phyloP scores from a whole-genome alignment of 192 early-diverging fungal genomes.

The Coemansia sp. region DNA sequence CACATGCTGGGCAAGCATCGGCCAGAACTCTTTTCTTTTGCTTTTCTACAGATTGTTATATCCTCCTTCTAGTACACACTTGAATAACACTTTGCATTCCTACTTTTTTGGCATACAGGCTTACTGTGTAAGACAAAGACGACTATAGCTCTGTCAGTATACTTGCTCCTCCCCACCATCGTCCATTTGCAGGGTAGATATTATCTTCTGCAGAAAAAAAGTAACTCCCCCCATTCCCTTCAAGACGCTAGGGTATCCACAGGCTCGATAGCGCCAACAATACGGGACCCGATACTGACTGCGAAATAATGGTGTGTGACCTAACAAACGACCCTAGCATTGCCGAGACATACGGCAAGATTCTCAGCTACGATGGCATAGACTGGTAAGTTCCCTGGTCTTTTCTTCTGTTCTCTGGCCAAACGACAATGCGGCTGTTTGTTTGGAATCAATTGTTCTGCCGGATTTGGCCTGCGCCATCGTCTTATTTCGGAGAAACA shows the following conservation, averaged over 20 bases:
- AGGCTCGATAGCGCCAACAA: background rate
- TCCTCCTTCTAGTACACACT: no score
- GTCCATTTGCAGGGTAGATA: no score
- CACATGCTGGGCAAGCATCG: background rate
- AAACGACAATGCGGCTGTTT: background rate
- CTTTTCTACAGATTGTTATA: no score
- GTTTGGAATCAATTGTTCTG: background rate
- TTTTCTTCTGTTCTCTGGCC: background rate
- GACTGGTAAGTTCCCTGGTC: constrained; percentile 51
- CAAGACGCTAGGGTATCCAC: no score
- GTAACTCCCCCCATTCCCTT: background rate
- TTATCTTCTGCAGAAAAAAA: no score
- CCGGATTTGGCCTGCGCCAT: background rate
- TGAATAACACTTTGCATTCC: constrained; percentile 1
- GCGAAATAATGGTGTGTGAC: constrained; percentile 36
- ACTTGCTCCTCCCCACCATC: no score
- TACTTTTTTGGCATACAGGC: no score
- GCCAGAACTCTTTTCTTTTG: constrained; percentile 3
- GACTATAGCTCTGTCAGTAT: no score
- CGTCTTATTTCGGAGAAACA: background rate
- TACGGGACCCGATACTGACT: background rate
- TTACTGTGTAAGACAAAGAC: no score
- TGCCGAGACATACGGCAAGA: constrained; percentile 34
- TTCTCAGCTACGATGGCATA: constrained; percentile 31
- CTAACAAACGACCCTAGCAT: constrained; percentile 35